Percentiles rank a stretch among this genome's conserved stretches.
Conservation (phyloP, 441 rosid genomes). For the Flueggea neowawraea region DNA sequence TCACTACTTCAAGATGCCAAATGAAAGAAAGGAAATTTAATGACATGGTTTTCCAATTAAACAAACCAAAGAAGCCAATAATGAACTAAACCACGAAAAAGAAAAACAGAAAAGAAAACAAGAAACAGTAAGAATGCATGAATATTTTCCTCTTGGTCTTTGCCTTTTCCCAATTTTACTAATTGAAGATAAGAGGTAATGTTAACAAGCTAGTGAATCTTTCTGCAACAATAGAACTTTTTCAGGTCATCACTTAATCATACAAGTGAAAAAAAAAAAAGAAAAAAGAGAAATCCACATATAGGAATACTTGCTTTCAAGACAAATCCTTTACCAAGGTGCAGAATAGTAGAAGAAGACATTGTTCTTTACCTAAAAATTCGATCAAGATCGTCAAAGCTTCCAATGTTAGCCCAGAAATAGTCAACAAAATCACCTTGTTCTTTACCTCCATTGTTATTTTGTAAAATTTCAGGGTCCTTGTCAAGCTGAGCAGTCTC, state of each 20-base stretch:
- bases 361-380: conserved; percentile 78
- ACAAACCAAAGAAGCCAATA: background rate
- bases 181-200: background rate
- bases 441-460: conserved; percentile 51
- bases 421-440: conserved; percentile 81
- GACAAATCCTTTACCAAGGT: background rate
- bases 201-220: background rate
- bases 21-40: background rate
- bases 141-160: background rate
- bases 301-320: background rate
- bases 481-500: conserved; percentile 49
- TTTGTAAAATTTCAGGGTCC: conserved; percentile 54
- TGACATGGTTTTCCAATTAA: background rate
- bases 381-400: conserved; percentile 94
- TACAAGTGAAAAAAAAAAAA: background rate
- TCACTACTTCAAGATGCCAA: background rate
- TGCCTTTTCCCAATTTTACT: background rate
- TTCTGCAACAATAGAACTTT: background rate
- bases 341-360: conserved; percentile 11
- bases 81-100: background rate
- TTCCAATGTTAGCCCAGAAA: conserved; percentile 92
- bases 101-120: background rate
- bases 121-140: background rate
- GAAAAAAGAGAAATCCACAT: background rate
- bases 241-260: background rate